These are phyloP conservation scores for Boletus speciosus DNA, from an alignment of 768 basidiomycete genomes.

Conservation along the genomic window DNA sequence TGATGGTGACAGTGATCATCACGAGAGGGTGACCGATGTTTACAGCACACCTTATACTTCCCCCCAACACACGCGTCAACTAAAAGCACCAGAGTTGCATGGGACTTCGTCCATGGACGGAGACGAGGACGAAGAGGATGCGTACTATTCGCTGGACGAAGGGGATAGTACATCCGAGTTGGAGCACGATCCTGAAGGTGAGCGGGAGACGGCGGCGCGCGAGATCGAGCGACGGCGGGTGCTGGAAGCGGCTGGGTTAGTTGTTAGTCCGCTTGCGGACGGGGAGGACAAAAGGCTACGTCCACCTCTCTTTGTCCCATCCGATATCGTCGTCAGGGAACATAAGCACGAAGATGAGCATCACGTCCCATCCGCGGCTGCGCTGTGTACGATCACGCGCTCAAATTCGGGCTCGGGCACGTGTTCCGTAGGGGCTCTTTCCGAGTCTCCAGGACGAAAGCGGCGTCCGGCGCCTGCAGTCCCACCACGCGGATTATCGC, in stretches of 20 bases:
- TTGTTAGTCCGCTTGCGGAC: conserved; percentile 46
- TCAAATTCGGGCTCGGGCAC: conserved; percentile 14
- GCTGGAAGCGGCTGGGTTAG: conserved; percentile 84
- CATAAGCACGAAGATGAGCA: not conserved
- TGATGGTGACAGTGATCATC: conserved; percentile 4
- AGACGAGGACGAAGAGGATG: conserved; percentile 34
- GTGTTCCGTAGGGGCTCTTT: conserved; percentile 39
- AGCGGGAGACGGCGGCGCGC: conserved; percentile 51
- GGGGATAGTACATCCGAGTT: conserved; percentile 21
- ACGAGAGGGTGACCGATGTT: conserved; percentile 12
- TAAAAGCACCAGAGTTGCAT: conserved; percentile 4
- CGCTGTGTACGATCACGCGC: not conserved
- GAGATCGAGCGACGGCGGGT: conserved; percentile 77
- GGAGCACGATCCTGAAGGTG: conserved; percentile 18
- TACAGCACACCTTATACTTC: conserved; percentile 26
- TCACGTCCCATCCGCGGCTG: not conserved
- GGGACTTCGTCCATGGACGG: conserved; percentile 15
- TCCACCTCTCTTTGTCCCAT: conserved; percentile 24
- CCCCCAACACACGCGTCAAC: conserved; percentile 12
- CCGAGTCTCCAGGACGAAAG: conserved; percentile 27
- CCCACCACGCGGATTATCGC: conserved; percentile 16
- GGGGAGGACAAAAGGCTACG: not conserved
- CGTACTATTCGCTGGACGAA: conserved; percentile 30
- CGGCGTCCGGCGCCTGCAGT: conserved; percentile 27
- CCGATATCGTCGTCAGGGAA: not conserved